phyloP scores from a whole-genome alignment of 1,284 basidiomycete species.

The Puccinia coronata region DNA sequence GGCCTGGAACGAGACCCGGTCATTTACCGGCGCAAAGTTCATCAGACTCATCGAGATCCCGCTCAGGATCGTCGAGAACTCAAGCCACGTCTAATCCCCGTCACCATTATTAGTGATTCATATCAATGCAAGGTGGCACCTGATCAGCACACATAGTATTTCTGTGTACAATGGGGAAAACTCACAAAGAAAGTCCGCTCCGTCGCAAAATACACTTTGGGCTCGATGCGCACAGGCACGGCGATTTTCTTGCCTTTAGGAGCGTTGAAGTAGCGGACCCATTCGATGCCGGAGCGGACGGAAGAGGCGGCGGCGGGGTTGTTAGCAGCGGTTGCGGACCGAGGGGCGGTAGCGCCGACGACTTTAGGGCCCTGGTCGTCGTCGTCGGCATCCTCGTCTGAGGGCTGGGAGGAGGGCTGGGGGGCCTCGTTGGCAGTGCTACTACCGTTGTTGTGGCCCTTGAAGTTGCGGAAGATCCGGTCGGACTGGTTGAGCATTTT shows the following conservation, averaged over 20 bases:
- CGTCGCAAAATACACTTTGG: constrained; percentile 96
- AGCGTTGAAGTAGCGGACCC: constrained; percentile 75
- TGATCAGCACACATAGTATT: no score
- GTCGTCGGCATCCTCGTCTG: constrained; percentile 58
- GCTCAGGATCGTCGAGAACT: constrained; percentile 84
- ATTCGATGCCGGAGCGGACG: constrained; percentile 56
- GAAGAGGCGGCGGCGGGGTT: neutral
- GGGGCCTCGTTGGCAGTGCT: neutral
- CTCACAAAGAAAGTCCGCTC: constrained; percentile 82
- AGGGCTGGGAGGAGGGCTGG: neutral
- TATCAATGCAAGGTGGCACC: no score
- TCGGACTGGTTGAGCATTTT: constrained; percentile 37
- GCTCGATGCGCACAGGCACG: constrained; percentile 89
- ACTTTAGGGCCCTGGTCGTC: constrained; percentile 60
- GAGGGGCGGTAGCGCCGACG: constrained; percentile 55
- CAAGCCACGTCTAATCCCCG: constrained; percentile 70
- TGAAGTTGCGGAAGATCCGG: constrained; percentile 59
- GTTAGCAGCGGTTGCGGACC: constrained; percentile 55
- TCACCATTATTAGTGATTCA: neutral
- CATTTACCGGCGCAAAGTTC: constrained; percentile 79
- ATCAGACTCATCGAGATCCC: constrained; percentile 71
- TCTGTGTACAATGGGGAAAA: no score
- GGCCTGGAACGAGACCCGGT: constrained; percentile 76
- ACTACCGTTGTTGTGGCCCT: no score
- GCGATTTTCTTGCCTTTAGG: constrained; percentile 85